Evolutionary conservation across 2,329 filamentous ascomycete genomes (phyloP).

Genomic region (Colletotrichum musicola): DNA sequence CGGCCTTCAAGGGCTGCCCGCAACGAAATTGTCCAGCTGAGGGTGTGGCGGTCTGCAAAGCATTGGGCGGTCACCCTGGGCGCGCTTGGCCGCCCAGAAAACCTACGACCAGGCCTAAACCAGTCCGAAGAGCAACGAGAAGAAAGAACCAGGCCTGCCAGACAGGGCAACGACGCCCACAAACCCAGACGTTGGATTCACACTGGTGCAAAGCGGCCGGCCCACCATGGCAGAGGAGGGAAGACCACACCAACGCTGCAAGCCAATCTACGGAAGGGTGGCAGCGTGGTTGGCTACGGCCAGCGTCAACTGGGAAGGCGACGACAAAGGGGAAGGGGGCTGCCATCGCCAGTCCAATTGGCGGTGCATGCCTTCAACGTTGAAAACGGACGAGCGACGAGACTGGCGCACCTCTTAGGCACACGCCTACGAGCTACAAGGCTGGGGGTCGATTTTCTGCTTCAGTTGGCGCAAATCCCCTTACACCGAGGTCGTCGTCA

Average conservation of each 20-base stretch:
- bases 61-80: slow-evolving; percentile 17
- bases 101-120: slow-evolving; percentile 16
- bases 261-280: not conserved
- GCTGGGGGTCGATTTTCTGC: not conserved
- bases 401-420: not conserved
- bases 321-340: not conserved
- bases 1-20: slow-evolving; percentile 11
- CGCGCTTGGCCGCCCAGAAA: slow-evolving; percentile 15
- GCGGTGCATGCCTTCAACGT: not conserved
- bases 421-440: not conserved
- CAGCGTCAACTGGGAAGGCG: not conserved
- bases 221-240: not conserved
- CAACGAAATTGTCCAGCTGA: slow-evolving; percentile 34
- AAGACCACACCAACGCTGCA: slow-evolving; percentile 8
- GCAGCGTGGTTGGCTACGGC: not conserved
- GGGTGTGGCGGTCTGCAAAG: slow-evolving; percentile 34
- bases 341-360: not conserved
- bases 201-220: too few species aligned
- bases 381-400: slow-evolving; percentile 13
- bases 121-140: not conserved
- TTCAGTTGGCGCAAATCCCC: not conserved
- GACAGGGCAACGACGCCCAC: slow-evolving; percentile 9
- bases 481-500: not conserved
- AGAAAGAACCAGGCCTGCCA: not conserved
- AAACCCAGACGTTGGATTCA: not conserved